A percentile compares a stretch with the other conserved stretches of the same genome.
phyloP scores from a whole-genome alignment of 2,329 filamentous ascomycete genomes.

The Aspergillus caelatus region DNA sequence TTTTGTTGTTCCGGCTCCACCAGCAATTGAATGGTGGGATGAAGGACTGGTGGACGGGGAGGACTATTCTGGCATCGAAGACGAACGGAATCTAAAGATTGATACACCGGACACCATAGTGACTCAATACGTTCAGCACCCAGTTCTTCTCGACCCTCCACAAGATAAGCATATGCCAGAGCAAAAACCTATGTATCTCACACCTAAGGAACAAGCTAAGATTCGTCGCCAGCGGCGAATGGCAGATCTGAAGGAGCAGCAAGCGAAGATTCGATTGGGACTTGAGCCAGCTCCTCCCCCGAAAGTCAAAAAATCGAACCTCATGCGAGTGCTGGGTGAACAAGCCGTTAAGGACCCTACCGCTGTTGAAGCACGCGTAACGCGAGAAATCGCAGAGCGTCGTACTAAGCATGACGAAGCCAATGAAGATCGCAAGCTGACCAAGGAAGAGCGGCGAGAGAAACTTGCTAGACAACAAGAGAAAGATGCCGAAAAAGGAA shows the following conservation, averaged over 20 bases:
- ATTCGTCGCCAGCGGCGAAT: constrained; percentile 85
- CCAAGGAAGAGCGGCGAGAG: constrained; percentile 81
- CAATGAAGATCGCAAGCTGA: constrained; percentile 86
- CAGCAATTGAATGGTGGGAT: constrained; percentile 96
- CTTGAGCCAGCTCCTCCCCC: constrained; percentile 87
- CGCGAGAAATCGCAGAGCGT: constrained; percentile 87
- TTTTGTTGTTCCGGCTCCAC: constrained; percentile 80
- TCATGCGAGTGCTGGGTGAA: constrained; percentile 95
- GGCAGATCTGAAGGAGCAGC: constrained; percentile 91
- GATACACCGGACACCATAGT: constrained; percentile 80
- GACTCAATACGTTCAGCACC: constrained; percentile 89
- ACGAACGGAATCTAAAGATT: constrained; percentile 70
- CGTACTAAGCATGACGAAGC: constrained; percentile 73
- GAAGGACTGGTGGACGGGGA: constrained; percentile 78
- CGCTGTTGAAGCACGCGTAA: constrained; percentile 91
- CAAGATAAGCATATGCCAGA: constrained; percentile 80
- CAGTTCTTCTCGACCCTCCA: constrained; percentile 84
- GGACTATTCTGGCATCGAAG: constrained; percentile 72
- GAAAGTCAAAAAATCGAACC: constrained; percentile 95
- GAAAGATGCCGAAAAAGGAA: constrained; percentile 82
- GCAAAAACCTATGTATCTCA: constrained; percentile 90
- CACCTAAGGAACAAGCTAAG: constrained; percentile 87
- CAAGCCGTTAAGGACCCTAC: constrained; percentile 94
- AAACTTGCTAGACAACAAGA: constrained; percentile 83
- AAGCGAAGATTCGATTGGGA: constrained; percentile 92